Base-by-base conservation (phyloP, 495 filamentous ascomycete genomes). In the Annulohypoxylon stygium region DNA sequence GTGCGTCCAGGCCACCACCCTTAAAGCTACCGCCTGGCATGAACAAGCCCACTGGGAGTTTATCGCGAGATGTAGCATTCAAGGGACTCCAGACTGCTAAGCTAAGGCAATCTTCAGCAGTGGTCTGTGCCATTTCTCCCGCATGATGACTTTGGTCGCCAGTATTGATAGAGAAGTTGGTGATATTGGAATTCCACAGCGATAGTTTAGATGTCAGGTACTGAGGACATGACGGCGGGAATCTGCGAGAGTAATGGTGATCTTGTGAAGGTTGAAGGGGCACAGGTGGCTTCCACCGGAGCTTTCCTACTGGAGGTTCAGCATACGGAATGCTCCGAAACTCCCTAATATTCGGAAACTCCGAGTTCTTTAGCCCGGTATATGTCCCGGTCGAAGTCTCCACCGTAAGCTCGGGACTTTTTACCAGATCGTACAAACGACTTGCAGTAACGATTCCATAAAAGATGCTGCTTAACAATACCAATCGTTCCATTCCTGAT, bases 31-130 rank as follows among this genome's bases (percentile, higher is more conserved):
- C 87, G 0, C 86, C 86, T 4, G 80, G 77, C 3, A 86, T 66
- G 64, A 82, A 89, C n/a, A 88, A 67, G 2, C 83, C 67, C 1
- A 88, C 86, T 2, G 86, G 86, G 6, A 86, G 76, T 30, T 68
- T 78, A 20, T 61, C 58, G 71, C 75, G 3, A 25, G 55, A 58
- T 20, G 76, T 71, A 25, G 74, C 63, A 30, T 77, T 79, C 34
- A 73, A 65, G 0, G 86, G 86, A 1, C 83, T 79, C 85, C 85
- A 88, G 25, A 90, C 76, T n/a, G 83, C 83, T n/a, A 89, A 71
- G 39, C 80, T 81, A 16, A 90, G 78, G 61, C 88, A 89, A 71
- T 88, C 84, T 63, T 89, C 87, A 4, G 79, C 73, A 4, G 76
- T 78, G 0, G 79, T 75, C 66, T 80, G 77, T 14, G 77, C 78